Base-by-base conservation (phyloP, 2,329 filamentous ascomycete genomes). In the Colletotrichum sp. region DNA sequence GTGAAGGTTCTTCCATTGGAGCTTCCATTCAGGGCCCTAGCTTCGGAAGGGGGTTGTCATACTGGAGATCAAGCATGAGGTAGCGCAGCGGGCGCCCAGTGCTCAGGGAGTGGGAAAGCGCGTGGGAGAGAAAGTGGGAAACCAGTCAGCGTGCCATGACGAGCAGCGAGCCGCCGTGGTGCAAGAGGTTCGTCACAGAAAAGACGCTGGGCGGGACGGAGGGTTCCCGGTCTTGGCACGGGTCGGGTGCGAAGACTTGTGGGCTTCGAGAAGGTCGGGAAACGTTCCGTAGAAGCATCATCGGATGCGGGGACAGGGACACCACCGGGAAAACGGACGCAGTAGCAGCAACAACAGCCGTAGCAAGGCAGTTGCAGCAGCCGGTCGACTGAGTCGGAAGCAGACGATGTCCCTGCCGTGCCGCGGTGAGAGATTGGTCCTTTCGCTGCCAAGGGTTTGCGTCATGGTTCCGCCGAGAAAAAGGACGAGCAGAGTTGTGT, bases 111-210 rank as follows among this genome's bases (percentile, higher is more conserved):
- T 64, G 61, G 61, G 61, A 43, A 64, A 63, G 18, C 30, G 30
- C 28, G 55, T 36, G 32, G 14, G 30, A 59, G 39, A 66, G 24
- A 39, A 34, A 14, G 67, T 60, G 67, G 52, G 32, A 69, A 57
- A 71, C 43, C 24, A 21, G 52, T 26, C 55, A 39, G 24, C 43
- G 34, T 68, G 34, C 24, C 69, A 68, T 7, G n/a, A 61, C 34
- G 55, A 72, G 59, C 43, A 30, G 48, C 34, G 63, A 72, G 59
- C 43, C 24, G 48, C 26, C 34, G 32, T 60, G 24, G 26, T 73
- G 64, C 70, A 75, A 65, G 59, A 73, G 18, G 70, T 73, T 73
- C 73, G 73, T 73, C 70, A 60, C 73, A 75, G 59, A 68, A 52
- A n/a, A 21, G 21, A 34, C 8, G 24, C 43, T 28, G 57, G 43